Evolutionary conservation across 805 yeast species (phyloP).

Genomic region (Saturnispora galanensis): DNA sequence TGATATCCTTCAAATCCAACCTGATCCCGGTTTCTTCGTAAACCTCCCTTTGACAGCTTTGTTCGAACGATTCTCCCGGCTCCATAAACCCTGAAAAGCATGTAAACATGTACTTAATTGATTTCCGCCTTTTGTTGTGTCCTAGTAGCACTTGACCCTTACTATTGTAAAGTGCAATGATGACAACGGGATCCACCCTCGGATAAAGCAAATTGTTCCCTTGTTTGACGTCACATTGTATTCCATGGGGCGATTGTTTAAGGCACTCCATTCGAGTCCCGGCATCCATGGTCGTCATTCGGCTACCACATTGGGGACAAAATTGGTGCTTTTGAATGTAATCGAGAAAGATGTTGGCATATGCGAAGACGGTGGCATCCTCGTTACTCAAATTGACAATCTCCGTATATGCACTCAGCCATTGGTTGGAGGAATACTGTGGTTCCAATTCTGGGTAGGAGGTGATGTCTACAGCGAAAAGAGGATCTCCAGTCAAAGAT

Average conservation of each 20-base stretch:
- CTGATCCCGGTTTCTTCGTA: slow-evolving; percentile 94
- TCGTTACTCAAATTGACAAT: slow-evolving; percentile 18
- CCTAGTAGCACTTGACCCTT: slow-evolving; percentile 61
- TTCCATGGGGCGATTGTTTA: slow-evolving; percentile 18
- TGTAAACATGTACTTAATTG: slow-evolving; percentile 42
- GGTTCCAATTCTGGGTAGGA: slow-evolving; percentile 11
- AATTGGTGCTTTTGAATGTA: slow-evolving; percentile 67
- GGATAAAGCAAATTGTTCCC: slow-evolving; percentile 77
- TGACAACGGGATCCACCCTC: slow-evolving; percentile 82
- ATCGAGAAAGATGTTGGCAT: slow-evolving; percentile 75
- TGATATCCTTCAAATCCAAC: slow-evolving; percentile 37
- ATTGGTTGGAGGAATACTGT: slow-evolving; percentile 2
- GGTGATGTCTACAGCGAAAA: slow-evolving; percentile 52
- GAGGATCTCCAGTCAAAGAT: slow-evolving; percentile 52
- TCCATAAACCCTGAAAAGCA: slow-evolving; percentile 95
- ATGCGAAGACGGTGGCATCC: slow-evolving; percentile 66
- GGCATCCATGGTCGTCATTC: slow-evolving; percentile 51
- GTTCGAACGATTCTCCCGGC: slow-evolving; percentile 87
- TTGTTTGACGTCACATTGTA: slow-evolving; percentile 32
- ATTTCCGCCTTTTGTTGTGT: slow-evolving; percentile 35
- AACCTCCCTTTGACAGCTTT: slow-evolving; percentile 77
- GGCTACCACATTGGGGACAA: slow-evolving; percentile 82
- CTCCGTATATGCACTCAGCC: slow-evolving; percentile 9
- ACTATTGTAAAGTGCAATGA: slow-evolving; percentile 63
- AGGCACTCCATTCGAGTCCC: slow-evolving; percentile 56